Percentiles rank a stretch among this genome's conserved stretches.
Evolutionary conservation across 306 rosid species (phyloP).

Genomic region (Gastrolobium villosum): DNA sequence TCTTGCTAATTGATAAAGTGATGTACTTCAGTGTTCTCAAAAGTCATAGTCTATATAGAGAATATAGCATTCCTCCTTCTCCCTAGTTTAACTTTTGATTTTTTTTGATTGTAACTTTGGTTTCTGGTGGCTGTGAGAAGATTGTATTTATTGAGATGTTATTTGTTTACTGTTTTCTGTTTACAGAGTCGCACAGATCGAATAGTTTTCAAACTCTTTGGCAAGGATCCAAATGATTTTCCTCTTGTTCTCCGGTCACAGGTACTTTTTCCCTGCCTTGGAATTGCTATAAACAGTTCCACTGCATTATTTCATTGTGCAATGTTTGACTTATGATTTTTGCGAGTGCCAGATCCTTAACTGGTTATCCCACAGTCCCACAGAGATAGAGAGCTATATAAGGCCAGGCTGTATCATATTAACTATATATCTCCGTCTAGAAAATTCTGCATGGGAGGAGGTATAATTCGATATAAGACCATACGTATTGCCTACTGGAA

Average conservation of each 20-base stretch:
- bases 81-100: not conserved
- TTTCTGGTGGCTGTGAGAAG: slow-evolving; percentile 28
- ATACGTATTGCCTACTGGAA: slow-evolving; percentile 23
- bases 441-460: slow-evolving; percentile 78
- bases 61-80: slow-evolving; percentile 4
- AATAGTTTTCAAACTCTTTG: slow-evolving; percentile 92
- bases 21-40: not conserved
- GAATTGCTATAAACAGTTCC: slow-evolving; percentile 40
- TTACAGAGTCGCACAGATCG: slow-evolving; percentile 90
- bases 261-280: slow-evolving; percentile 58
- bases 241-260: slow-evolving; percentile 77
- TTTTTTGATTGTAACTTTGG: slow-evolving; percentile 4
- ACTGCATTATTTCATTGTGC: slow-evolving; percentile 35
- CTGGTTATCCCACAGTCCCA: slow-evolving; percentile 86
- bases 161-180: slow-evolving; percentile 36
- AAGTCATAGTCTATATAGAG: not conserved
- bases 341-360: slow-evolving; percentile 63
- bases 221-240: slow-evolving; percentile 91
- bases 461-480: slow-evolving; percentile 56
- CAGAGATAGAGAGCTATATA: slow-evolving; percentile 88
- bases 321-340: slow-evolving; percentile 34
- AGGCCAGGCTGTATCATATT: slow-evolving; percentile 89
- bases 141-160: slow-evolving; percentile 10
- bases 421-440: slow-evolving; percentile 72
- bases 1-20: slow-evolving; percentile 15